Evolutionary conservation across 179 eudicot species (phyloP).

Genomic region (Corrigiola litoralis): DNA sequence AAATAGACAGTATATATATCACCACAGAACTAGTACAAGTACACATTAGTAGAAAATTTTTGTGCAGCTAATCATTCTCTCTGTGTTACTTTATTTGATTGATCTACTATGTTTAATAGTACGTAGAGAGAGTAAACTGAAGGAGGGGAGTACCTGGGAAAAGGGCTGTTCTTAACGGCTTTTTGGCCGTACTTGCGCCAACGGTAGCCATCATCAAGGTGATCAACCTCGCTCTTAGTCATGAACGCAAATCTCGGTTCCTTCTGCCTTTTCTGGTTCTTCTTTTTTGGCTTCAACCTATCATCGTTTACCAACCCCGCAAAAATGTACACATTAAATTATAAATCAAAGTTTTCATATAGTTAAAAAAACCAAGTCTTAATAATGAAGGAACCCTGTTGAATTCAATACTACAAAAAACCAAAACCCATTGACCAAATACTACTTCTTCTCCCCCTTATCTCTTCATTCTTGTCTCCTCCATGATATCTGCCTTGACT

Average conservation of each 20-base stretch:
- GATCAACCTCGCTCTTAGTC: constrained; percentile 88
- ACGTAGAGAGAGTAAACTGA: background rate
- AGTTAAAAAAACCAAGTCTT: background rate
- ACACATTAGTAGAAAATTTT: too few species aligned
- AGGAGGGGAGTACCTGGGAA: constrained; percentile 44
- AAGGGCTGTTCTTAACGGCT: constrained; percentile 88
- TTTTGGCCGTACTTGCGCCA: constrained; percentile 93
- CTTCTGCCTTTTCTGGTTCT: constrained; percentile 52
- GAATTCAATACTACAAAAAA: constrained; percentile 12
- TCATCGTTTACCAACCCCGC: constrained; percentile 7
- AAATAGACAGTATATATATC: background rate
- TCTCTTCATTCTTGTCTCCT: background rate
- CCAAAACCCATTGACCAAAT: constrained; percentile 33
- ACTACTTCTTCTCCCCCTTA: background rate
- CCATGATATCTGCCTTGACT: constrained; percentile 15
- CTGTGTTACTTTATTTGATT: too few species aligned
- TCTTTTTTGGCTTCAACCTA: constrained; percentile 62
- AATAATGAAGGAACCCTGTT: constrained; percentile 14
- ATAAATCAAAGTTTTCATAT: background rate
- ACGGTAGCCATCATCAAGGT: constrained; percentile 77
- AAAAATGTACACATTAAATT: background rate
- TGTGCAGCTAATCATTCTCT: too few species aligned
- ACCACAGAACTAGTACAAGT: too few species aligned
- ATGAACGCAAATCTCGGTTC: constrained; percentile 83
- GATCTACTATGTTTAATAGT: too few species aligned